Base-by-base conservation (phyloP, 805 yeast species). In the Starmerella stigmatis region DNA sequence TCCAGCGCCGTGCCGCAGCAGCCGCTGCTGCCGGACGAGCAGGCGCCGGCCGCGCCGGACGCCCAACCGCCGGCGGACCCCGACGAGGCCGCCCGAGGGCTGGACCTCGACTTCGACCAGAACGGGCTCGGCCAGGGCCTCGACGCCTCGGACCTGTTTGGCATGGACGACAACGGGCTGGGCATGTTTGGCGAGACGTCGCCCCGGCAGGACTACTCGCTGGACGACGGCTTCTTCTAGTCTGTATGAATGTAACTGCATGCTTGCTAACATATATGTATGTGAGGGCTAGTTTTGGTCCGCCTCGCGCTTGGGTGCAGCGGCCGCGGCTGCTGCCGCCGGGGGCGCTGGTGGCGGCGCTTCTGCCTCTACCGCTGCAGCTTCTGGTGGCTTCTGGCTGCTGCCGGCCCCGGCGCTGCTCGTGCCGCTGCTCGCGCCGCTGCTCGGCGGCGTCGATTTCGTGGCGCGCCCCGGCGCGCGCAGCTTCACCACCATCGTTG, bases 401-500 rank as follows among this genome's bases (percentile, higher is more conserved):
- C n/a, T n/a, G n/a, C n/a, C n/a, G n/a, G n/a, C n/a, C n/a, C n/a
- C n/a, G n/a, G n/a, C n/a, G n/a, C n/a, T n/a, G n/a, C n/a, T n/a
- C n/a, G n/a, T n/a, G n/a, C n/a, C n/a, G n/a, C n/a, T n/a, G n/a
- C n/a, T n/a, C n/a, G n/a, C n/a, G n/a, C n/a, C 28, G 12, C 28
- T 26, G 9, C 28, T 26, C 28, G n/a, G n/a, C n/a, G n/a, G n/a
- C n/a, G n/a, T 26, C 12, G 12, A 26, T 26, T 9, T 10, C 9
- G 9, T 26, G 12, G 12, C 12, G 28, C 11, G 28, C 28, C 21
- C 16, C 34, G 34, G 11, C 15, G 35, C 20, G 17, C 20, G 12
- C 35, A 46, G 35, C 20, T 27, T 35, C 4, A 88, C 80, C 16
- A 92, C 88, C 96, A 89, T 85, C 15, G 82, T 94, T 0, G 98